Evolutionary conservation across 1,284 basidiomycete species (phyloP), one percentile per base, ranked within the genome.

Genomic region (Coniferiporia weirii): DNA sequence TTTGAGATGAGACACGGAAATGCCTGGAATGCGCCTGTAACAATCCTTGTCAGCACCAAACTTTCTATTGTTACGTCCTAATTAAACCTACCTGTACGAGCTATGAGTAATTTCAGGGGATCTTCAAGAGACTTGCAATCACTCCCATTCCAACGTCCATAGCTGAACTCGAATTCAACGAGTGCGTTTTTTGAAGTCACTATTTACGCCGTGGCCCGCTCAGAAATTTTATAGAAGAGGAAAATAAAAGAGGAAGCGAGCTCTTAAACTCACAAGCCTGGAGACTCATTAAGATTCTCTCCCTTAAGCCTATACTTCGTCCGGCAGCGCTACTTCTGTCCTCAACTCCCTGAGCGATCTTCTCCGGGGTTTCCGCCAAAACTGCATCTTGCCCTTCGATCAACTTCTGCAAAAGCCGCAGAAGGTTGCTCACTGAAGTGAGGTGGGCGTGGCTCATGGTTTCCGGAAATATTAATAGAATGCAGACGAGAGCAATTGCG

Each of bases 391-490:
- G 46, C 0, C 15, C 34, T 36, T 56, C 54, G 35, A 48, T 27
- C 17, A 35, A 56, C 9, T 27, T 49, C 9, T 34, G 7, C 54
- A 56, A 19, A 10, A 36, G 15, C 19, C 22, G 17, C 8, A 78
- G 64, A 10, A 78, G 67, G 2, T 59, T 68, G 56, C 56, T 70
- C 62, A 62, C 73, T 64, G 65, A 73, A 65, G 65, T 62, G 20
- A 74, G 67, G 62, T 73, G 75, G 1, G 69, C 71, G 63, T 86
- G 83, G 59, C 83, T 85, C 58, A 90, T 71, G 4, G 84, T 83
- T 69, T 89, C 81, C 0, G 91, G 91, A 68, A 92, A 93, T 60
- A 92, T 75, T 40, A 91, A 66, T 12, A 86, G 62, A 20, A 84
- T 77, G 27, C 78, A 71, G 4, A 76, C 74, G 22, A 87, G 56